Evolutionary conservation across 148 eudicot species (phyloP).

Genomic region (Diospyros kaki): DNA sequence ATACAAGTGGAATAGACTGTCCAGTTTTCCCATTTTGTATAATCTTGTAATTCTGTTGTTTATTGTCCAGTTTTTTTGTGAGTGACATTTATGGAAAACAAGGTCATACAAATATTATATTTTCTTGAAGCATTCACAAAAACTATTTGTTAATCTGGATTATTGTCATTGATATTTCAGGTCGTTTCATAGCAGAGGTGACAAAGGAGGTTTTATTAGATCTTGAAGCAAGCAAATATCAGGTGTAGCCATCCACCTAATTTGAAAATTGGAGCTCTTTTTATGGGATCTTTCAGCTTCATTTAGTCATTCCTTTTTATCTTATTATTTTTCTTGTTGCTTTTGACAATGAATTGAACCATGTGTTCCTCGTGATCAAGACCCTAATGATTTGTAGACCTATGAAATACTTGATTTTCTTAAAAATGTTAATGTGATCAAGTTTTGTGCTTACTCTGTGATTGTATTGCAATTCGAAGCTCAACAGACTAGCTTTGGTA

Average conservation of each 20-base stretch:
- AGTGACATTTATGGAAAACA: no score
- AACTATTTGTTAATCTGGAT: background rate
- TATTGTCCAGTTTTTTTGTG: no score
- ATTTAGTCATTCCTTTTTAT: background rate
- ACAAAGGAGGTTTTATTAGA: conserved; percentile 74
- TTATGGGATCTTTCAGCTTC: background rate
- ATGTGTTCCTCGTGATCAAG: background rate
- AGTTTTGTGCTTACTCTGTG: background rate
- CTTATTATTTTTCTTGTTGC: background rate
- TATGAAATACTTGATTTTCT: background rate
- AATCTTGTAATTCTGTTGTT: no score
- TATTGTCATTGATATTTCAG: conserved; percentile 27
- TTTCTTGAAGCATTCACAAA: background rate
- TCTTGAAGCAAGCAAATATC: conserved; percentile 80
- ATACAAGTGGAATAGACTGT: no score
- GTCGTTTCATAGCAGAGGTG: conserved; percentile 74
- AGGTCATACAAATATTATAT: background rate
- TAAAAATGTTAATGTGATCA: background rate
- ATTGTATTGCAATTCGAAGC: background rate
- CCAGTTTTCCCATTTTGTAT: no score
- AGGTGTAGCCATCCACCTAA: conserved; percentile 24
- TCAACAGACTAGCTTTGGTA: background rate
- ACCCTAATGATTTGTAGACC: background rate
- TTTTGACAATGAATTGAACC: background rate
- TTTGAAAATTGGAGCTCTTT: background rate